Percentiles rank a stretch among this genome's conserved stretches.
Conservation (phyloP, 768 basidiomycete genomes). For the Cystobasidium onofrii region DNA sequence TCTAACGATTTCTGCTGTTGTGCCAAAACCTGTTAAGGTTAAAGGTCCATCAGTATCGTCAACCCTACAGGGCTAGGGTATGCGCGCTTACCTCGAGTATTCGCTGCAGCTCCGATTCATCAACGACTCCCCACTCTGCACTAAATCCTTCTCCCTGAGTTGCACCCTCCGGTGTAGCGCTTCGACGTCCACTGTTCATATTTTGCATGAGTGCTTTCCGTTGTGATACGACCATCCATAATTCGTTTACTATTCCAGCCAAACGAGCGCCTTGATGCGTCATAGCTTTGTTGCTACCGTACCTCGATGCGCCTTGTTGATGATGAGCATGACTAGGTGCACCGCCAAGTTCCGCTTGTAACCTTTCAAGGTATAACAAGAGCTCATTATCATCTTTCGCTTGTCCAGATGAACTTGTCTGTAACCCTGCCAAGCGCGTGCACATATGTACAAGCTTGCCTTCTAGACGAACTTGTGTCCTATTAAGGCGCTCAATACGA, state of each 20-base stretch:
- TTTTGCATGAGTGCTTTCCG: constrained; percentile 23
- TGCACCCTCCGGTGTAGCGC: background rate
- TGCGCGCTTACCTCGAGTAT: constrained; percentile 30
- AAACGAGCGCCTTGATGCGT: constrained; percentile 8
- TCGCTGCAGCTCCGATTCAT: constrained; percentile 30
- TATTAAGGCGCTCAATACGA: constrained; percentile 5
- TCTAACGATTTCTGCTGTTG: constrained; percentile 35
- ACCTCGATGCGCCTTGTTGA: background rate
- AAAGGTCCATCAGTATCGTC: too few species aligned
- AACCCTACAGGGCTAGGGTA: too few species aligned
- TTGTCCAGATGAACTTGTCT: background rate
- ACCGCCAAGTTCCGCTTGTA: constrained; percentile 22
- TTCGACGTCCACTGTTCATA: background rate
- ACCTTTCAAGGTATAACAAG: constrained; percentile 13
- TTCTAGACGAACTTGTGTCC: constrained; percentile 12
- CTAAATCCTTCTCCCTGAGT: background rate
- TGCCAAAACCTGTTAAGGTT: constrained; percentile 29
- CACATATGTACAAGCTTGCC: constrained; percentile 14
- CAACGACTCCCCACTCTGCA: constrained; percentile 25
- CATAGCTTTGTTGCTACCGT: background rate
- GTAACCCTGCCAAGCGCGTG: constrained; percentile 18
- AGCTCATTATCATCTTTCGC: constrained; percentile 25
- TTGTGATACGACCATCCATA: constrained; percentile 33
- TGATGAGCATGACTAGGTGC: constrained; percentile 1
- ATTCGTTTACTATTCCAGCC: constrained; percentile 27